Percentiles rank a stretch among this genome's conserved stretches.
These are phyloP conservation scores for Penicillium cataractarum DNA, from an alignment of 495 filamentous ascomycete species.

Conservation along the genomic window DNA sequence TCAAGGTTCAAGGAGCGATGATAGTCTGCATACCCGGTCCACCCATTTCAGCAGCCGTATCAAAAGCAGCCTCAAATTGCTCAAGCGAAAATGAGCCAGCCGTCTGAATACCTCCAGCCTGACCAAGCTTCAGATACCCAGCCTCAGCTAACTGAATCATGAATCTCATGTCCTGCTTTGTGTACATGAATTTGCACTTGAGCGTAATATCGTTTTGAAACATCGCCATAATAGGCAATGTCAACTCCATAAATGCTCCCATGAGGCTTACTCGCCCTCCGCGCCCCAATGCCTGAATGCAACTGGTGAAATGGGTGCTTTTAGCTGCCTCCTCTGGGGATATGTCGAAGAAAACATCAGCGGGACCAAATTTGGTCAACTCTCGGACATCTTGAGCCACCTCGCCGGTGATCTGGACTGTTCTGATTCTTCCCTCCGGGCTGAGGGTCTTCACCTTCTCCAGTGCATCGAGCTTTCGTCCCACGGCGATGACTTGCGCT, in stretches of 20 bases:
- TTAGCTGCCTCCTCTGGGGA: background rate
- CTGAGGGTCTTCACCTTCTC: background rate
- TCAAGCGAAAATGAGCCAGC: background rate
- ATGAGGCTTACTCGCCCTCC: background rate
- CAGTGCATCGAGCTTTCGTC: background rate
- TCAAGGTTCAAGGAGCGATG: background rate
- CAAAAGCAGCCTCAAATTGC: background rate
- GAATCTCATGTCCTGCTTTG: background rate
- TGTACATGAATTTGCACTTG: background rate
- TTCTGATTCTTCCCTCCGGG: background rate
- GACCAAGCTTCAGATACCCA: background rate
- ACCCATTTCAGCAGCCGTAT: background rate
- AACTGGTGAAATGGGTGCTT: background rate
- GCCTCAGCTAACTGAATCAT: background rate
- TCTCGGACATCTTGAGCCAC: background rate
- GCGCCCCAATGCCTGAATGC: background rate
- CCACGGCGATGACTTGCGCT: background rate
- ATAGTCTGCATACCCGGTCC: background rate
- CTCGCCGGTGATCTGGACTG: background rate
- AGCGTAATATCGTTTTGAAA: background rate
- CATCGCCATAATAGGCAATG: background rate
- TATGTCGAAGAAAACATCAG: background rate
- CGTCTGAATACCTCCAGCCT: background rate
- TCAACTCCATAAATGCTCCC: background rate
- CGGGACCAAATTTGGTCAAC: background rate